Evolutionary conservation across 345 rosid genomes (phyloP).

Genomic region (Linum trigynum): DNA sequence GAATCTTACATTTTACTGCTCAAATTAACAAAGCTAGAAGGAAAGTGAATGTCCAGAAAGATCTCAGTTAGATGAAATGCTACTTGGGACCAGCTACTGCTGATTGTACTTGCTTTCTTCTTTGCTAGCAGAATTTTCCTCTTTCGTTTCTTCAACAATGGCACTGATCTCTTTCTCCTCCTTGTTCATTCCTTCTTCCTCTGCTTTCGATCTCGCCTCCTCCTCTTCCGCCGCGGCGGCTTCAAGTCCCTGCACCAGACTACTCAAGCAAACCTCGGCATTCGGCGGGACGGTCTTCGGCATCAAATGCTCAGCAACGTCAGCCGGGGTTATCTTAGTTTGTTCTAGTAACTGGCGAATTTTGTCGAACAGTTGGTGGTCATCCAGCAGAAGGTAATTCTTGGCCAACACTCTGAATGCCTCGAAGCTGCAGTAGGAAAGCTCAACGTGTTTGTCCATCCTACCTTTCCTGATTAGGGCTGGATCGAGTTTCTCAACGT

Average conservation of each 20-base stretch:
- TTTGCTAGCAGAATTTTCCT: background rate
- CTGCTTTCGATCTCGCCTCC: background rate
- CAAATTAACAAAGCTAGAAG: background rate
- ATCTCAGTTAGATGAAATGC: too few species aligned
- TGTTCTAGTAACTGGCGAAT: too few species aligned
- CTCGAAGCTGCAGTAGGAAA: background rate
- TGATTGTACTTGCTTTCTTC: background rate
- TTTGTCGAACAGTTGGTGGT: background rate
- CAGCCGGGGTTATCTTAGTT: too few species aligned
- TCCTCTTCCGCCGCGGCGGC: background rate
- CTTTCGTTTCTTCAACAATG: too few species aligned
- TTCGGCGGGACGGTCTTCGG: background rate
- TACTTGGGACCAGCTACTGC: background rate
- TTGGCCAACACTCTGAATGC: slow-evolving; percentile 3
- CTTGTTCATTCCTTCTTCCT: too few species aligned
- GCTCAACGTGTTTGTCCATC: slow-evolving; percentile 23
- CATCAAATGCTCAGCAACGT: too few species aligned
- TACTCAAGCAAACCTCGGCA: slow-evolving; percentile 11
- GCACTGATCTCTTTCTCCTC: too few species aligned
- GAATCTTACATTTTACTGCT: background rate
- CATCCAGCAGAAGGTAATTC: background rate
- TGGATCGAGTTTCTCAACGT: too few species aligned
- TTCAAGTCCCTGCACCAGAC: slow-evolving; percentile 1
- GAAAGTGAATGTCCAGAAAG: background rate
- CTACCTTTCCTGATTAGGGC: slow-evolving; percentile 11